phyloP scores from a whole-genome alignment of 1,139 yeast species.

The Zygotorulaspora mrakii region DNA sequence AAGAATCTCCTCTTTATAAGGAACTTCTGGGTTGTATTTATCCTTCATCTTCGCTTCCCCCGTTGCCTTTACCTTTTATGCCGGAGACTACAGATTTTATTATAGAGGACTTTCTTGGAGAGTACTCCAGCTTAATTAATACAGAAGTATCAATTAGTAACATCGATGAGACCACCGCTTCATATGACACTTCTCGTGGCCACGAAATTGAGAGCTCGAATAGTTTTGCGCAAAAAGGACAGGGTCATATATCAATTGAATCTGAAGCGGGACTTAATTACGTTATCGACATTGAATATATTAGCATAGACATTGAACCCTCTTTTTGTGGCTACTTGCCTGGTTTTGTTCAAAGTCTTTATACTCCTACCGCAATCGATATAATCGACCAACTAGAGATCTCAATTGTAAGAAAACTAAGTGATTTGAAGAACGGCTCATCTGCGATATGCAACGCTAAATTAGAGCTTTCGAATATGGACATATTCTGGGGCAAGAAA shows the following conservation, averaged over 20 bases:
- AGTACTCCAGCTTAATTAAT: slow-evolving; percentile 12
- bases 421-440: slow-evolving; percentile 39
- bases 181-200: slow-evolving; percentile 7
- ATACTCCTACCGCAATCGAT: slow-evolving; percentile 43
- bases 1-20: slow-evolving; percentile 44
- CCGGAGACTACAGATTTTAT: slow-evolving; percentile 42
- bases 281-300: slow-evolving; percentile 21
- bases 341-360: slow-evolving; percentile 31
- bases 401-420: slow-evolving; percentile 49
- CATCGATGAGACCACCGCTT: slow-evolving; percentile 4
- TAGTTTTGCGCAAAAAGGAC: not conserved
- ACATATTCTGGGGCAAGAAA: slow-evolving; percentile 35
- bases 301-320: slow-evolving; percentile 24
- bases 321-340: slow-evolving; percentile 14
- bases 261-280: slow-evolving; percentile 15
- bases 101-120: slow-evolving; percentile 38
- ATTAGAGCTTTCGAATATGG: slow-evolving; percentile 49
- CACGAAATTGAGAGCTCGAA: not conserved
- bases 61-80: slow-evolving; percentile 59
- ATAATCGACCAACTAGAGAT: slow-evolving; percentile 64
- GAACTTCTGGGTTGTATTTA: slow-evolving; percentile 50
- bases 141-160: slow-evolving; percentile 1
- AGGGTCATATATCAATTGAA: not conserved
- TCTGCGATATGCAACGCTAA: slow-evolving; percentile 47
- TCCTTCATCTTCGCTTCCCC: slow-evolving; percentile 64